phyloP scores from a whole-genome alignment of 2,329 filamentous ascomycete species.

The Penicillium hordei region DNA sequence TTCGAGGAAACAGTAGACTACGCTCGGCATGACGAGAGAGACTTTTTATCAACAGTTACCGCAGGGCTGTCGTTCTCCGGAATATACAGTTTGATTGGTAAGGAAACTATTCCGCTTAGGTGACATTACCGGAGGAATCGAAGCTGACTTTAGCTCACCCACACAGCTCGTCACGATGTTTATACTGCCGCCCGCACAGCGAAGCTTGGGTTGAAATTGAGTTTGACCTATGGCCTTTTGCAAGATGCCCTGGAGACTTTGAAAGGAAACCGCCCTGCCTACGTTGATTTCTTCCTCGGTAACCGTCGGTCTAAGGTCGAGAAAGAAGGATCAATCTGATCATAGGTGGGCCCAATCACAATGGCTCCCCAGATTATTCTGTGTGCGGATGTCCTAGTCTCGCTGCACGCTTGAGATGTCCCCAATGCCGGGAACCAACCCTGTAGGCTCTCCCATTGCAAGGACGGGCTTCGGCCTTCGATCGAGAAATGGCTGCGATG shows the following conservation, averaged over 20 bases:
- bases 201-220: slow-evolving; percentile 74
- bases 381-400: background rate
- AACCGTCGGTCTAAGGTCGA: slow-evolving; percentile 35
- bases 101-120: slow-evolving; percentile 35
- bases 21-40: slow-evolving; percentile 57
- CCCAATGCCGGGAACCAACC: background rate
- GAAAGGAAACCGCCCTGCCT: slow-evolving; percentile 71
- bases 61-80: slow-evolving; percentile 84
- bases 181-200: slow-evolving; percentile 75
- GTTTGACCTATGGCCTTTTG: slow-evolving; percentile 73
- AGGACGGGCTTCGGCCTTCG: background rate
- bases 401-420: background rate
- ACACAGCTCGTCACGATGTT: slow-evolving; percentile 72
- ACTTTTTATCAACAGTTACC: slow-evolving; percentile 77
- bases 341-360: background rate
- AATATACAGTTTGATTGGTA: slow-evolving; percentile 82
- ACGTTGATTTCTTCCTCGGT: slow-evolving; percentile 66
- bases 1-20: slow-evolving; percentile 85
- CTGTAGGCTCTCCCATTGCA: background rate
- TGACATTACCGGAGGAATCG: background rate
- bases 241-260: slow-evolving; percentile 72
- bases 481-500: background rate
- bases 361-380: background rate
- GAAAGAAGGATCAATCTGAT: slow-evolving; percentile 22
- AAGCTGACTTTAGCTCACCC: slow-evolving; percentile 14